Base-by-base conservation (phyloP, 371 early-diverging fungal genomes). In the Apophysomyces trapeziformis region DNA sequence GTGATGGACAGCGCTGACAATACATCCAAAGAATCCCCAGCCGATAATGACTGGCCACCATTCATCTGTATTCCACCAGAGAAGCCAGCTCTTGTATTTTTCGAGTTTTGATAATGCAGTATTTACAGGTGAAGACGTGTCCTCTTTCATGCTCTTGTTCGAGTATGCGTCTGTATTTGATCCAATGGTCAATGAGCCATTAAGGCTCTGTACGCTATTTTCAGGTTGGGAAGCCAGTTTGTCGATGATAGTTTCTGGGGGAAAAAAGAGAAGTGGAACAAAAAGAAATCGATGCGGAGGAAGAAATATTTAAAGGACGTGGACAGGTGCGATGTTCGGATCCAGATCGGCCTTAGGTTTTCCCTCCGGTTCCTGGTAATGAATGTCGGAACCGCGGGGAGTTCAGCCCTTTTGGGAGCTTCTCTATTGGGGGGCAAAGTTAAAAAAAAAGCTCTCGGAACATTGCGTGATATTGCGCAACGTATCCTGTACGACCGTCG, bases 1-100 rank as follows among this genome's bases (percentile, higher is more conserved):
- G 57, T 84, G 66, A 9, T 69, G 73, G 7, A 87, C 86, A 16
- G 82, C 81, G 43, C 77, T 73, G 0, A 76, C 67, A 18, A 86
- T 75, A 63, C 82, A 71, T 32, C 83, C 86, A 72, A 87, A 87
- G 65, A 86, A 83, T 37, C 85, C 72, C 35, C 86, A 75, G 13
- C 88, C 88, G 56, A 86, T 85, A 86, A 86, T 86, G 47, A 83
- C 83, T 8, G 88, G 76, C 88, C 86, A 86, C 88, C 88, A 87
- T 61, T 87, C 88, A 60, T 85, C 85, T 26, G 80, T 76, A 66
- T 87, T 87, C 88, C 88, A 87, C 77, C 88, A 86, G 60, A 86
- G 67, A 9, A 85, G 63, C 84, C 83, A 87, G 9, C 73, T 54
- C 57, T 77, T 71, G 5, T 60, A 35, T 16, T 57, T 61, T 26